Evolutionary conservation across 306 rosid species (phyloP).

Genomic region (Hippophae gyantsensis): DNA sequence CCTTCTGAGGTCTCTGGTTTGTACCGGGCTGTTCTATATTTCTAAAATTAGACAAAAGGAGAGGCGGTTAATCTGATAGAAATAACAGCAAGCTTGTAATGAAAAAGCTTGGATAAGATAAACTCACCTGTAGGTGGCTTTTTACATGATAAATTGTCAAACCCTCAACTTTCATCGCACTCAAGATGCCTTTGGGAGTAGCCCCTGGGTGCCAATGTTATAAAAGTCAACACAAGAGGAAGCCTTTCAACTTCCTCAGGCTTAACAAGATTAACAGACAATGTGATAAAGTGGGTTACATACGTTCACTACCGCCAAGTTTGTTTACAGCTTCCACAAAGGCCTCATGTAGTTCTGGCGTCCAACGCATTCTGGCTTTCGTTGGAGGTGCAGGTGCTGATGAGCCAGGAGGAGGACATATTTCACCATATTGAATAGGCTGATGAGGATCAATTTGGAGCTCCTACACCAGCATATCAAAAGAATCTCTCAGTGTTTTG

Average conservation of each 20-base stretch:
- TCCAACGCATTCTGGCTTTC: slow-evolving; percentile 95
- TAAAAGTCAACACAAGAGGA: slow-evolving; percentile 7
- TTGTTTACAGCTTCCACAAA: slow-evolving; percentile 85
- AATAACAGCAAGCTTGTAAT: slow-evolving; percentile 12
- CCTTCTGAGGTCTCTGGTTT: slow-evolving; percentile 87
- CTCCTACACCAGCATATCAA: slow-evolving; percentile 37
- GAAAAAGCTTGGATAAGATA: slow-evolving; percentile 12
- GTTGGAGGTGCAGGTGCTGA: slow-evolving; percentile 36
- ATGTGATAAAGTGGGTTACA: slow-evolving; percentile 20
- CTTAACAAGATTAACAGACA: slow-evolving; percentile 1
- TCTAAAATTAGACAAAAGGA: slow-evolving; percentile 41
- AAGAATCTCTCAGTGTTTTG: slow-evolving; percentile 24
- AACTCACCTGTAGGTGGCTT: slow-evolving; percentile 83
- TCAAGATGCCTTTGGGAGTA: slow-evolving; percentile 90
- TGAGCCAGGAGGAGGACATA: slow-evolving; percentile 28
- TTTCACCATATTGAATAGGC: slow-evolving; percentile 35
- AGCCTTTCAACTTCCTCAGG: slow-evolving; percentile 6
- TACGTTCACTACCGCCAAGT: slow-evolving; percentile 89
- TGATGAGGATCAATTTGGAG: slow-evolving; percentile 30
- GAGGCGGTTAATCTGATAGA: slow-evolving; percentile 8
- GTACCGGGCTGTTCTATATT: slow-evolving; percentile 90
- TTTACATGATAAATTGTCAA: slow-evolving; percentile 94
- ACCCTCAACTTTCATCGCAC: slow-evolving; percentile 71
- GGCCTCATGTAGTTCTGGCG: slow-evolving; percentile 90
- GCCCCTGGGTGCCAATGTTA: slow-evolving; percentile 55